A percentile compares a stretch with the other conserved stretches of the same genome.
Evolutionary conservation across 164 flowering plant genomes (phyloP).

Genomic region (Umbilicus rupestris): DNA sequence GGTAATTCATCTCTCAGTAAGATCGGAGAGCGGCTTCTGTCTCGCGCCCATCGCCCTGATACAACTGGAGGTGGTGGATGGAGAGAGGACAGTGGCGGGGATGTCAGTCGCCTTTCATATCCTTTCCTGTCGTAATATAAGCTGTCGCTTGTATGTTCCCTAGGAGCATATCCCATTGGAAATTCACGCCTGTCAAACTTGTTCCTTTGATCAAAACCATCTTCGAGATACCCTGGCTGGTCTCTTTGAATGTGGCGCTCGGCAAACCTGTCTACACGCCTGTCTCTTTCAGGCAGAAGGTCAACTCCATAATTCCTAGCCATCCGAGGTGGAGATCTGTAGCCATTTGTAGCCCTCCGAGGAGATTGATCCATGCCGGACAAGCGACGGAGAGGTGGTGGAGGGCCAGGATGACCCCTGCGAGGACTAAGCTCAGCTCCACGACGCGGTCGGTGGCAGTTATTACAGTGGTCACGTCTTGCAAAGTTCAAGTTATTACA

Average conservation of each 20-base stretch:
- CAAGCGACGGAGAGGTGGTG: constrained; percentile 43
- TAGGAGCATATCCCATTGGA: constrained; percentile 33
- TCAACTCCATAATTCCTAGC: constrained; percentile 45
- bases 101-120: constrained; percentile 28
- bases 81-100: constrained; percentile 35
- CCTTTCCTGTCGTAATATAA: constrained; percentile 43
- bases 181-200: constrained; percentile 50
- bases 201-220: constrained; percentile 41
- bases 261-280: constrained; percentile 58
- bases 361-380: constrained; percentile 54
- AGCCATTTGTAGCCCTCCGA: constrained; percentile 47
- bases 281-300: constrained; percentile 33
- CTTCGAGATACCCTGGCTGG: constrained; percentile 37
- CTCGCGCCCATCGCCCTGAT: constrained; percentile 65
- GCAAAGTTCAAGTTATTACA: constrained; percentile 86
- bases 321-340: constrained; percentile 65
- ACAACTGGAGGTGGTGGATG: constrained; percentile 17
- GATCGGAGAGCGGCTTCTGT: constrained; percentile 42
- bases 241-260: constrained; percentile 48
- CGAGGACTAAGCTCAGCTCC: constrained; percentile 50
- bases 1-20: constrained; percentile 47
- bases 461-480: constrained; percentile 68
- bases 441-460: constrained; percentile 53
- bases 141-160: constrained; percentile 46
- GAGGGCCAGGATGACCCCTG: constrained; percentile 46